A percentile compares a stretch with the other conserved stretches of the same genome.
Evolutionary conservation across 2,329 filamentous ascomycete species (phyloP).

Genomic region (Grosmannia clavigera): DNA sequence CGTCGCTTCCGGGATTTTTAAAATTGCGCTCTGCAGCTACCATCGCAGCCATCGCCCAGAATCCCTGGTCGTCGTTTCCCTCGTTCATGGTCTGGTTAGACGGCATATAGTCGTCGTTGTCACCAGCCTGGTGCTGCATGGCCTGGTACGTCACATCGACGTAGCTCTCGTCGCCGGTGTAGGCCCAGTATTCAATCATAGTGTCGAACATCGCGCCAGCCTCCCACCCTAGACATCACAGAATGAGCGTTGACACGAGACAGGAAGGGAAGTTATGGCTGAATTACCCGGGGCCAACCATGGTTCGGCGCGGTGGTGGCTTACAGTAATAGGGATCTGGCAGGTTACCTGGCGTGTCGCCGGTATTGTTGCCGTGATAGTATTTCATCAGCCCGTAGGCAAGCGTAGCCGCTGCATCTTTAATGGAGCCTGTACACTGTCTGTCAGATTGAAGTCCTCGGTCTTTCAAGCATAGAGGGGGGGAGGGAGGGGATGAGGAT

Average conservation of each 20-base stretch:
- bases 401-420: constrained; percentile 32
- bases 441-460: too few species aligned
- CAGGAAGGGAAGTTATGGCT: neutral
- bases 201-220: constrained; percentile 59
- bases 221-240: constrained; percentile 46
- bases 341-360: constrained; percentile 35
- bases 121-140: constrained; percentile 62
- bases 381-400: constrained; percentile 34
- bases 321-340: constrained; percentile 12
- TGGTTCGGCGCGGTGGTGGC: neutral
- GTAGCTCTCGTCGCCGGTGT: constrained; percentile 44
- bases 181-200: constrained; percentile 68
- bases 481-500: neutral
- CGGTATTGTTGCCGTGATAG: constrained; percentile 33
- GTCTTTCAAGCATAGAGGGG: too few species aligned
- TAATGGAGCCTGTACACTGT: constrained; percentile 31
- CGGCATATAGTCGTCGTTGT: constrained; percentile 66
- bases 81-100: constrained; percentile 50
- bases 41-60: constrained; percentile 62
- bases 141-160: constrained; percentile 56
- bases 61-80: constrained; percentile 66
- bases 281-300: neutral
- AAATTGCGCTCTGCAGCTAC: constrained; percentile 58
- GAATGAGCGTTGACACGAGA: neutral
- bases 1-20: constrained; percentile 39